Base-by-base conservation (phyloP, 1,284 basidiomycete species). In the Calocybe gambosa region DNA sequence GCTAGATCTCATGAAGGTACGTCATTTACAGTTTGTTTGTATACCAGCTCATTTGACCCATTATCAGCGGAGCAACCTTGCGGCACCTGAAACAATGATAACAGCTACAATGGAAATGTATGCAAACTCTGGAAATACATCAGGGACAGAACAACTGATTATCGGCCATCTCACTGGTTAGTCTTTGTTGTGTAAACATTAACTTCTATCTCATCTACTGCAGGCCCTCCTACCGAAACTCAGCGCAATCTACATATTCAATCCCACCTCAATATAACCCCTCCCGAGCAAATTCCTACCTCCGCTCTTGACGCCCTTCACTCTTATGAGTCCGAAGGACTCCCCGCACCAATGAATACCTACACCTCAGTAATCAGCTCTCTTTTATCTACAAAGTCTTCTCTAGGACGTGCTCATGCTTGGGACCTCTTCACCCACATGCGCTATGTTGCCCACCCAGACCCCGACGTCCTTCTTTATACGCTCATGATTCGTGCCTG, bases 401-500 rank as follows among this genome's bases (percentile, higher is more conserved):
- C 77, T 19, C 46, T 75, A 13, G 75, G 75, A 1, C 75, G 76
- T 34, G 83, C 86, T 0, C 82, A 89, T 50, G 93, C 89, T 0
- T 96, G 91, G 91, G 91, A 97, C 58, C 74, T 98, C 19, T 98
- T 93, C 62, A 73, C 89, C 1, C 93, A 98, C 62, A 96, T 97
- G 90, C 89, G 96, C 43, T 89, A 97, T 45, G 85, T 89, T 5
- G 91, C 94, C 0, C 93, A 99, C 59, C 83, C 92, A 0, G 67
- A 71, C 1, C 93, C 95, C 0, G 82, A 89, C 50, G 71, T 74
- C 2, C 65, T 75, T 13, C 66, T 94, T 4, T 99, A 94, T 64
- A 78, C 84, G 0, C 63, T 81, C 20, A 96, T 99, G 91, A 93
- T 99, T 56, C 75, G 78, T 1, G 87, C 90, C 0, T 98, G 95